These are phyloP conservation scores for Phialophora chinensis DNA, from an alignment of 2,329 filamentous ascomycete species.

Conservation along the genomic window DNA sequence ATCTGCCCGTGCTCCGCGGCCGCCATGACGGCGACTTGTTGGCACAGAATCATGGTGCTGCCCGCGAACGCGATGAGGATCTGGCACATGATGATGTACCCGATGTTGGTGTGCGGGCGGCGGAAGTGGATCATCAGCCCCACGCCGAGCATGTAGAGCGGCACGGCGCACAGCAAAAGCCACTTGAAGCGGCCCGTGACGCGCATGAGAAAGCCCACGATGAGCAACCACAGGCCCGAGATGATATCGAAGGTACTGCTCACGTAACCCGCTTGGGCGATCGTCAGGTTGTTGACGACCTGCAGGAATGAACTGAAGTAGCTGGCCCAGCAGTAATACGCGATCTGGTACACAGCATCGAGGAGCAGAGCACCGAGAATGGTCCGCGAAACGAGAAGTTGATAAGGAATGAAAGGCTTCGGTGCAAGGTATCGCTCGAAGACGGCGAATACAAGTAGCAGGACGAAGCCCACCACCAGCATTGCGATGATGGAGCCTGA, in stretches of 20 bases:
- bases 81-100: slow-evolving; percentile 64
- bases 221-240: too few relatives aligned
- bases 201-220: slow-evolving; percentile 47
- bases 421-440: too few relatives aligned
- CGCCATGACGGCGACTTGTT: slow-evolving; percentile 66
- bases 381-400: slow-evolving; percentile 33
- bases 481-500: too few relatives aligned
- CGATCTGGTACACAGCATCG: slow-evolving; percentile 43
- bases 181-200: slow-evolving; percentile 61
- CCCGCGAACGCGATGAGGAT: slow-evolving; percentile 62
- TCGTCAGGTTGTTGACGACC: slow-evolving; percentile 44
- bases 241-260: too few relatives aligned
- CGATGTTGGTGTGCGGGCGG: slow-evolving; percentile 56
- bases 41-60: slow-evolving; percentile 62
- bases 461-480: too few relatives aligned
- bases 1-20: slow-evolving; percentile 67
- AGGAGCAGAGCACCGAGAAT: slow-evolving; percentile 43
- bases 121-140: slow-evolving; percentile 66
- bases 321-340: slow-evolving; percentile 44
- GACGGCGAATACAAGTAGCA: too few relatives aligned
- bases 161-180: slow-evolving; percentile 59
- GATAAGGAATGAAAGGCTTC: too few relatives aligned
- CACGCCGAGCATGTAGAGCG: slow-evolving; percentile 61
- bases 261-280: too few relatives aligned
- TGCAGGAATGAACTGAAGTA: slow-evolving; percentile 48